These are phyloP conservation scores for Plasmodium adleri DNA, from an alignment of 169 alveolate species.

Conservation along the genomic window DNA sequence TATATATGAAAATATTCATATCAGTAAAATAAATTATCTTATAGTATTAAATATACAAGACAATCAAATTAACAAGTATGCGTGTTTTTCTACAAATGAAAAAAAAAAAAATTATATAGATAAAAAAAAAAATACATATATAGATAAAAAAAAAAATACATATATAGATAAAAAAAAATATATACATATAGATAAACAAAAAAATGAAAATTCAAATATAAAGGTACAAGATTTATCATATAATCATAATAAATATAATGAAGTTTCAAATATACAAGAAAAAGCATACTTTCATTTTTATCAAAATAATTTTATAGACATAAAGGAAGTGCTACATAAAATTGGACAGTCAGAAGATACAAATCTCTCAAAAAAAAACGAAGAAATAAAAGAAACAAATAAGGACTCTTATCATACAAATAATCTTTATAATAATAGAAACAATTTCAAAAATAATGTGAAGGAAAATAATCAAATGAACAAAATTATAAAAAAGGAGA, in stretches of 20 bases:
- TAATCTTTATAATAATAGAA: neutral
- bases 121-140: neutral
- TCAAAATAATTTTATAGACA: conserved; percentile 67
- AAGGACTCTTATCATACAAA: too few relatives aligned
- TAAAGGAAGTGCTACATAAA: conserved; percentile 30
- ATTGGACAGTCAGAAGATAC: neutral
- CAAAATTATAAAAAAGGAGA: neutral
- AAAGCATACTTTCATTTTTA: conserved; percentile 49
- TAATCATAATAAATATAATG: neutral
- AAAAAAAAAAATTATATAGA: neutral
- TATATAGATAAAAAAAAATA: neutral
- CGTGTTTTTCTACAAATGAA: neutral
- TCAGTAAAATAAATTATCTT: conserved; percentile 32
- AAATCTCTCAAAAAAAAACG: too few relatives aligned
- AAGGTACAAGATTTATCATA: too few relatives aligned
- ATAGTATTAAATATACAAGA: conserved; percentile 34
- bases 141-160: neutral
- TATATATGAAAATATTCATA: conserved; percentile 53
- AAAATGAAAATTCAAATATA: neutral
- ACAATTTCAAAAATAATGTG: neutral
- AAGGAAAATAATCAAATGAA: neutral
- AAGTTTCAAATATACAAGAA: neutral
- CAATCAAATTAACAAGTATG: conserved; percentile 19
- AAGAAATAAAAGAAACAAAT: too few relatives aligned
- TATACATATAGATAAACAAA: neutral